Conservation (phyloP, 257 asterid species). For the Handroanthus guayacan region DNA sequence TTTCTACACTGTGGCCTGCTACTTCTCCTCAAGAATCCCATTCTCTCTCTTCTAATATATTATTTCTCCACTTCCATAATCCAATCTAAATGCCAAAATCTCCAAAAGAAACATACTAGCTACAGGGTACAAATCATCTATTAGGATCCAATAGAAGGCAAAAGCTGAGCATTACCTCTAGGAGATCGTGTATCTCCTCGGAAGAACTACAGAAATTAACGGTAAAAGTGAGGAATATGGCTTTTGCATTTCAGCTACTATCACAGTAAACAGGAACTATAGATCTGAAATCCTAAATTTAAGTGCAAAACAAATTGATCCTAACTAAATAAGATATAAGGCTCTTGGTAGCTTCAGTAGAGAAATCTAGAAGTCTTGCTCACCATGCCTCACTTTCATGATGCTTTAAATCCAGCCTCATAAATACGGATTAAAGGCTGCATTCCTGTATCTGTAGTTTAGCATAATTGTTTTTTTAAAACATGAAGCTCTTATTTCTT, state of each 20-base stretch:
- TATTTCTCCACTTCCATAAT: slow-evolving; percentile 6
- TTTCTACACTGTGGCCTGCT: neutral
- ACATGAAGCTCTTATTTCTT: neutral
- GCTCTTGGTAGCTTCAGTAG: neutral
- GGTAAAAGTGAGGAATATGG: neutral
- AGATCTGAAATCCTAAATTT: neutral
- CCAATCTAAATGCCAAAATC: neutral
- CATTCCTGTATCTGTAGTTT: neutral
- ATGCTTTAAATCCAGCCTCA: neutral
- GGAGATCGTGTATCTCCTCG: neutral
- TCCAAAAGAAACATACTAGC: neutral
- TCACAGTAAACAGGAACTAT: neutral
- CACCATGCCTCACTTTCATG: neutral
- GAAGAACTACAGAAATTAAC: neutral
- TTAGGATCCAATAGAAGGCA: neutral
- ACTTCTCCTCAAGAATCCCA: neutral
- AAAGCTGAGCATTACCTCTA: neutral
- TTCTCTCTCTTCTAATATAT: neutral
- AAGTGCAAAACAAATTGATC: neutral
- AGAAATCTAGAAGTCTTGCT: neutral
- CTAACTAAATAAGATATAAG: neutral
- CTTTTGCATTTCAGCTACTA: neutral
- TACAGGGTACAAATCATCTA: slow-evolving; percentile 1
- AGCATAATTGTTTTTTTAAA: neutral
- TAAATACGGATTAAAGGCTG: neutral